Conservation (phyloP, 768 basidiomycete genomes). For the Lepiota subincarnata region DNA sequence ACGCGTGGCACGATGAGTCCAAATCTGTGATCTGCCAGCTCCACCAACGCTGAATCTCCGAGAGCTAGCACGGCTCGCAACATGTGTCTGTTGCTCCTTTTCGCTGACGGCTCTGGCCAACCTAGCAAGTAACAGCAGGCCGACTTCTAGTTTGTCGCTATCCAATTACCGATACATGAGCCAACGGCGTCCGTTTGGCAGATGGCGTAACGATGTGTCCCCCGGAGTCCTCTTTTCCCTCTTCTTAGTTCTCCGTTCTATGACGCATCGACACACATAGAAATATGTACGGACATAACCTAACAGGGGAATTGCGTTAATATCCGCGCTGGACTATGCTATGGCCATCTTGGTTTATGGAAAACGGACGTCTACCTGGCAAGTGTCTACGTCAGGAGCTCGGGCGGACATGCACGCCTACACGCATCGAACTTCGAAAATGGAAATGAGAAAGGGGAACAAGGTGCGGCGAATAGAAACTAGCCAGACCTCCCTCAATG, state of each 20-base stretch:
- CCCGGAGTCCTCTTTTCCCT: not conserved
- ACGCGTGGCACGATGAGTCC: slow-evolving; percentile 2
- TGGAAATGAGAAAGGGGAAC: not conserved
- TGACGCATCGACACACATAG: slow-evolving; percentile 7
- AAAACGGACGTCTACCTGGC: slow-evolving; percentile 5
- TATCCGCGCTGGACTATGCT: slow-evolving; percentile 10
- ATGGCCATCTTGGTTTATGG: slow-evolving; percentile 6
- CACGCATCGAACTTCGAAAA: not conserved
- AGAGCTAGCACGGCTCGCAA: slow-evolving; percentile 1
- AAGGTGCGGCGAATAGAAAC: not conserved
- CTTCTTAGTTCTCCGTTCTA: slow-evolving; percentile 5
- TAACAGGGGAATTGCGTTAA: slow-evolving; percentile 7
- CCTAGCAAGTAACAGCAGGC: not conserved
- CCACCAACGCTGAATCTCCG: slow-evolving; percentile 5
- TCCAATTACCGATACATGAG: not conserved
- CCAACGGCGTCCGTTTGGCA: slow-evolving; percentile 1
- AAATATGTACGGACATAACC: slow-evolving; percentile 7
- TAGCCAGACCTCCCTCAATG: not conserved
- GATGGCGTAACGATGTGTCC: slow-evolving; percentile 4
- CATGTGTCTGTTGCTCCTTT: not conserved
- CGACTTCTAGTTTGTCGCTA: slow-evolving; percentile 4
- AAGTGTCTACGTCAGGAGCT: slow-evolving; percentile 11
- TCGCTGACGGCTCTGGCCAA: not conserved
- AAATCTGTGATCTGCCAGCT: slow-evolving; percentile 10
- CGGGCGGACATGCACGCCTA: not conserved